phyloP scores from a whole-genome alignment of 306 rosid species.

The Glycine tomentella region DNA sequence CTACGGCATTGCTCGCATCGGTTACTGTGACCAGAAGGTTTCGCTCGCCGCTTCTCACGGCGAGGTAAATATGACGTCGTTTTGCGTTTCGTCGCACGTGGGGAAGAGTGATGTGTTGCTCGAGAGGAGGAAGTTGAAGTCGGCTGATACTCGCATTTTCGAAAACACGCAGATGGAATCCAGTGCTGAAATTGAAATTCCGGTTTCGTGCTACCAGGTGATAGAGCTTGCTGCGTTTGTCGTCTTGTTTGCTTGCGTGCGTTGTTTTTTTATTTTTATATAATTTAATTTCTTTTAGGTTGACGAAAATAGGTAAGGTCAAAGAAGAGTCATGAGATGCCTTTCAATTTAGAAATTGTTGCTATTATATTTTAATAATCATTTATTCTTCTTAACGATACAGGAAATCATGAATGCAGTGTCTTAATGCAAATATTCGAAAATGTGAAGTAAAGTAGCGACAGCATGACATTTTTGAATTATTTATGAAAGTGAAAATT shows the following conservation, averaged over 20 bases:
- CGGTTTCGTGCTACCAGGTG: conserved; percentile 92
- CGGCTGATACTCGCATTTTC: conserved; percentile 55
- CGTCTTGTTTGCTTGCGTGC: neutral
- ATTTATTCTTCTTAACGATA: neutral
- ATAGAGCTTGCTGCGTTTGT: conserved; percentile 12
- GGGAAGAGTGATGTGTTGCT: conserved; percentile 46
- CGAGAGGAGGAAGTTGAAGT: conserved; percentile 65
- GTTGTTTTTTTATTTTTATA: neutral
- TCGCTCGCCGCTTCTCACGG: conserved; percentile 45
- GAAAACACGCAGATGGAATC: conserved; percentile 51
- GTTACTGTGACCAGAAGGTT: conserved; percentile 35
- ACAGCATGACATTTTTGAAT: neutral
- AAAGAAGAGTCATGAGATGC: no score
- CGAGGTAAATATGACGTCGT: conserved; percentile 42
- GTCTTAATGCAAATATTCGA: neutral
- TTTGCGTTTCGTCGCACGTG: conserved; percentile 48
- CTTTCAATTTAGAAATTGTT: no score
- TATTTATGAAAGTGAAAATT: neutral
- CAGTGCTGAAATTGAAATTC: conserved; percentile 75
- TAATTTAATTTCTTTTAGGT: neutral
- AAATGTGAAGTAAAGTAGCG: neutral
- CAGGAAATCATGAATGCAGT: neutral
- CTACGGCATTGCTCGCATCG: conserved; percentile 46
- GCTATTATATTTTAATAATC: neutral
- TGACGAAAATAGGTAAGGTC: neutral